Evolutionary conservation across 164 flowering plant species (phyloP).

Genomic region (Vitis amurensis): DNA sequence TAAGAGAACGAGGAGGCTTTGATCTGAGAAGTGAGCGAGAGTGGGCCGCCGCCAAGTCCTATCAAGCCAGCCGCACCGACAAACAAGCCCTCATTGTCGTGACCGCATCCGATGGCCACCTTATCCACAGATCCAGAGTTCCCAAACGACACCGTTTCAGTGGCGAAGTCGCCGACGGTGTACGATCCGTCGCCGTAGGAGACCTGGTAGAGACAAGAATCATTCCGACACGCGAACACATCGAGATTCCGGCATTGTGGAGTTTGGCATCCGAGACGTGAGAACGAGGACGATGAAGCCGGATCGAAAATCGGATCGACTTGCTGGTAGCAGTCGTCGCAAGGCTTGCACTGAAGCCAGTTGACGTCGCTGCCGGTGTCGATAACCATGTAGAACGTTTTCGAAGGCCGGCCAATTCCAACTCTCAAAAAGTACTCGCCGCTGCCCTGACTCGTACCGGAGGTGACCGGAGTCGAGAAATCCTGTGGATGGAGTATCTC

Average conservation of each 20-base stretch:
- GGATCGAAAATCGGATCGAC: constrained; percentile 53
- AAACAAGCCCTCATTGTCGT: constrained; percentile 58
- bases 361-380: constrained; percentile 60
- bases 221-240: constrained; percentile 21
- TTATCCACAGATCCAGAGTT: constrained; percentile 23
- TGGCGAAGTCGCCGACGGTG: constrained; percentile 49
- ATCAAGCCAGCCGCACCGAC: constrained; percentile 57
- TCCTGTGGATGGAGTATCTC: constrained; percentile 20
- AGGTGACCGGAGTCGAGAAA: constrained; percentile 31
- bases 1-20: constrained; percentile 54
- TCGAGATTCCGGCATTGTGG: constrained; percentile 35
- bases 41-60: constrained; percentile 51
- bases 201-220: constrained; percentile 46
- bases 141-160: constrained; percentile 54
- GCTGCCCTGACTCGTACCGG: constrained; percentile 46
- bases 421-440: constrained; percentile 57
- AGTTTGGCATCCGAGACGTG: constrained; percentile 28
- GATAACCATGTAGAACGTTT: constrained; percentile 34
- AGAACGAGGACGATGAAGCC: constrained; percentile 30
- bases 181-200: constrained; percentile 66
- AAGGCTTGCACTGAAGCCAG: constrained; percentile 60
- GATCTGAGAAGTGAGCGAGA: constrained; percentile 43
- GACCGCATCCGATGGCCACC: constrained; percentile 60
- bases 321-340: constrained; percentile 49
- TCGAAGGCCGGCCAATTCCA: constrained; percentile 44